Conservation (phyloP, 164 flowering plant species). For the Piper betle region DNA sequence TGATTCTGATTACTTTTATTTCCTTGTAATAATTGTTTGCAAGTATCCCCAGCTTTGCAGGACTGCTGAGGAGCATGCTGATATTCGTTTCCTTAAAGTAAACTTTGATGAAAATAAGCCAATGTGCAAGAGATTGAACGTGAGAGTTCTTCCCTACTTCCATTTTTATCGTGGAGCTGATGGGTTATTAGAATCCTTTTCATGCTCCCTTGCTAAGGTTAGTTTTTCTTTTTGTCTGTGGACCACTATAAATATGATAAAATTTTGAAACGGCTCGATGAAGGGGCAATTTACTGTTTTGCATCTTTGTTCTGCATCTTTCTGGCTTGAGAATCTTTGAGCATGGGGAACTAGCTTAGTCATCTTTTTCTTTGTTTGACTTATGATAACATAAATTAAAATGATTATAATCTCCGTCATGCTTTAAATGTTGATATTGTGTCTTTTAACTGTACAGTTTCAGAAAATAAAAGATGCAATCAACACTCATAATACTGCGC, state of each 20-base stretch:
- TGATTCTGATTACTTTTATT: background rate
- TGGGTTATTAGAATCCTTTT: conserved; percentile 80
- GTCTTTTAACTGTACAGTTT: conserved; percentile 39
- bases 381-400: no score
- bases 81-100: conserved; percentile 79
- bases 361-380: no score
- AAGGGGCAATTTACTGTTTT: no score
- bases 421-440: background rate
- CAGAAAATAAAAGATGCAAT: conserved; percentile 92
- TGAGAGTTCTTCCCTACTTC: conserved; percentile 86
- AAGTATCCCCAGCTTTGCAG: conserved; percentile 59
- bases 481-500: conserved; percentile 53
- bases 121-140: conserved; percentile 89
- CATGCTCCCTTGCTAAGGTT: conserved; percentile 96
- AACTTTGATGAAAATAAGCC: conserved; percentile 94
- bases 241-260: no score
- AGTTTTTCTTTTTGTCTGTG: background rate
- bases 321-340: no score
- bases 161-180: conserved; percentile 94
- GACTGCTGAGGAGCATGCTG: conserved; percentile 75
- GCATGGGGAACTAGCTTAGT: no score
- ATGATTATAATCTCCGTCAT: no score
- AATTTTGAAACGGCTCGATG: no score
- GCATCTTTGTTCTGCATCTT: no score
- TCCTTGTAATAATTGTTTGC: background rate